These are phyloP conservation scores for Furcasterigmium furcatum DNA, from an alignment of 2,329 filamentous ascomycete genomes.

Conservation along the genomic window DNA sequence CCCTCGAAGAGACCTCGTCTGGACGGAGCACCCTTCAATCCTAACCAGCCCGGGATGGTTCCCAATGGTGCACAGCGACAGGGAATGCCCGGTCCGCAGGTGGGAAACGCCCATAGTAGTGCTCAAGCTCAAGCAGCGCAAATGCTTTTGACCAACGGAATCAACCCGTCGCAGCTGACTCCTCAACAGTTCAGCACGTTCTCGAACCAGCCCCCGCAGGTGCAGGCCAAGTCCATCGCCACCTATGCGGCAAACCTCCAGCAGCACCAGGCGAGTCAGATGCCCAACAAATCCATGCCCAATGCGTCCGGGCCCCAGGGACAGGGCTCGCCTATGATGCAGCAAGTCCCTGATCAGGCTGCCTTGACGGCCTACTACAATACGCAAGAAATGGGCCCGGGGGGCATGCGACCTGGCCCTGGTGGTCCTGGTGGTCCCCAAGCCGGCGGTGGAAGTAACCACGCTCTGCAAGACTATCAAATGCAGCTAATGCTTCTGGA, in stretches of 20 bases:
- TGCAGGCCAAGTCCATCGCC: constrained; percentile 81
- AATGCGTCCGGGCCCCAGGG: constrained; percentile 65
- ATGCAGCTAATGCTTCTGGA: constrained; percentile 87
- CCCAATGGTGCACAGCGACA: constrained; percentile 69
- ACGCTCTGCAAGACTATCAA: constrained; percentile 82
- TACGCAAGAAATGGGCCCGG: constrained; percentile 54
- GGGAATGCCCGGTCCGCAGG: constrained; percentile 70
- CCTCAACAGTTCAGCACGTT: constrained; percentile 71
- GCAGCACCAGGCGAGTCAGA: constrained; percentile 76
- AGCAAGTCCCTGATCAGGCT: constrained; percentile 64
- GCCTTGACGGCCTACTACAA: constrained; percentile 61
- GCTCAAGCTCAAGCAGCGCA: constrained; percentile 54
- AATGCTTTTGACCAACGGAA: constrained; percentile 65
- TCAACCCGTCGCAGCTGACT: constrained; percentile 72
- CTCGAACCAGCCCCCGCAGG: constrained; percentile 49
- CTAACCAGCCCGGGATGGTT: constrained; percentile 67
- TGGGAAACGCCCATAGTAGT: constrained; percentile 48
- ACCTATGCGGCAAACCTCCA: constrained; percentile 83
- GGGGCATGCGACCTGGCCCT: constrained; percentile 55
- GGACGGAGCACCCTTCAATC: constrained; percentile 67
- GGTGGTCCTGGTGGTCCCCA: constrained; percentile 27
- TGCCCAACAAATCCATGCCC: constrained; percentile 77
- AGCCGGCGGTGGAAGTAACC: constrained; percentile 60
- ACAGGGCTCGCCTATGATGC: constrained; percentile 82
- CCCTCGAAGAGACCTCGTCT: constrained; percentile 87